Conservation (phyloP, 495 filamentous ascomycete genomes). For the Penicillium lagena region DNA sequence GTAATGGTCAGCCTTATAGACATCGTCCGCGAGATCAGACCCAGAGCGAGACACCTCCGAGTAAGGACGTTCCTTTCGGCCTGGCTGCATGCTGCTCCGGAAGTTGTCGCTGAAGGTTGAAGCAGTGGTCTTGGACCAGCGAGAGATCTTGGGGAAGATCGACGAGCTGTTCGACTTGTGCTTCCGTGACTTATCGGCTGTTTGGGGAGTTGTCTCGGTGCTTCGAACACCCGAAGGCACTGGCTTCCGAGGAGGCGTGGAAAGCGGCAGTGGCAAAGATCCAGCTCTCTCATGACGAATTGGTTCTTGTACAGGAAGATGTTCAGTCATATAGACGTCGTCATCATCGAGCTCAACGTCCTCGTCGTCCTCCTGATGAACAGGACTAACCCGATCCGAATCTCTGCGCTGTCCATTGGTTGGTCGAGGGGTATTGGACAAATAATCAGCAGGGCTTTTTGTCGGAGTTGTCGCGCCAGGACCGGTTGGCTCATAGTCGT, state of each 20-base stretch:
- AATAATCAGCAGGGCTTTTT: constrained; percentile 71
- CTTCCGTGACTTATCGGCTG: constrained; percentile 73
- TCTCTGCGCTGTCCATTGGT: constrained; percentile 48
- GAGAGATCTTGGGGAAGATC: constrained; percentile 87
- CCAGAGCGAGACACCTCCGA: constrained; percentile 64
- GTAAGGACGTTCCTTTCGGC: constrained; percentile 43
- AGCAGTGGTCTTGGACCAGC: constrained; percentile 94
- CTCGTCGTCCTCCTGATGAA: constrained; percentile 73
- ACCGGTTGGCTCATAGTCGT: constrained; percentile 79
- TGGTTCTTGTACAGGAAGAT: constrained; percentile 27
- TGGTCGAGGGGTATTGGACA: constrained; percentile 60
- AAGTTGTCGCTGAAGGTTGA: constrained; percentile 60
- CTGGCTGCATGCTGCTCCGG: constrained; percentile 44
- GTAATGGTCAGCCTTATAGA: constrained; percentile 60
- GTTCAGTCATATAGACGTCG: constrained; percentile 42
- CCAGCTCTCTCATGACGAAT: constrained; percentile 45
- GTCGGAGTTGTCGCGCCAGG: constrained; percentile 57
- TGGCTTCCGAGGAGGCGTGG: constrained; percentile 63
- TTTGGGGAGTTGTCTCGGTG: constrained; percentile 70
- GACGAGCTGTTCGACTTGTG: constrained; percentile 87
- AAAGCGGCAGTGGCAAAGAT: constrained; percentile 61
- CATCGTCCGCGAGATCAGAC: constrained; percentile 51
- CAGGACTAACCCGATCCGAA: constrained; percentile 77
- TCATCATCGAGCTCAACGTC: constrained; percentile 48
- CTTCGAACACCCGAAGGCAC: constrained; percentile 52